Percentiles rank a stretch among this genome's conserved stretches.
Conservation (phyloP, 2,329 filamentous ascomycete genomes). For the Apiospora malaysiana region DNA sequence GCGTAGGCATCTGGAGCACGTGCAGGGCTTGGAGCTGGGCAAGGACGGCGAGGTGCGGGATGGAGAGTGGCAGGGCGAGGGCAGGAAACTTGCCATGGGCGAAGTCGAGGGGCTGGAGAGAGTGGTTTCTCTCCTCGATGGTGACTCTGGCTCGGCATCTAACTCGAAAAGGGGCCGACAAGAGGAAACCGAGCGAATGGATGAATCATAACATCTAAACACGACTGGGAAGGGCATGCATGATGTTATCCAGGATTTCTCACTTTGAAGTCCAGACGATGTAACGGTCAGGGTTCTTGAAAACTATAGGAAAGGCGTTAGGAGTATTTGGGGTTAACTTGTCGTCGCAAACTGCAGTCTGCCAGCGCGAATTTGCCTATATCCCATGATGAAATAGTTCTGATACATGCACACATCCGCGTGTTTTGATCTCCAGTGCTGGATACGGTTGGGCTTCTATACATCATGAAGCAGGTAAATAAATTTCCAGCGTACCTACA, state of each 20-base stretch:
- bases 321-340: not conserved
- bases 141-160: constrained; percentile 28
- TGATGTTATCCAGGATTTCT: not conserved
- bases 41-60: constrained; percentile 66
- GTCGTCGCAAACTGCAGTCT: not conserved
- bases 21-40: constrained; percentile 70
- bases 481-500: too few species aligned
- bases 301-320: not conserved
- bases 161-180: not conserved
- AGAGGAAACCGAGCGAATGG: constrained; percentile 23
- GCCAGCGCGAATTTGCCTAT: not conserved
- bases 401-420: not conserved
- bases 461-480: not conserved
- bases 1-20: constrained; percentile 74
- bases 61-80: constrained; percentile 67
- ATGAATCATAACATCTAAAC: constrained; percentile 38
- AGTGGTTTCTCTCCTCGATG: constrained; percentile 52
- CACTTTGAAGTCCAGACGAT: not conserved
- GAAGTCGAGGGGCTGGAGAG: constrained; percentile 65
- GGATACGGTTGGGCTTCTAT: not conserved
- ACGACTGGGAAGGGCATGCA: not conserved
- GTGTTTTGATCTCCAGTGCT: not conserved
- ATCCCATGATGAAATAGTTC: not conserved
- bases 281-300: not conserved
- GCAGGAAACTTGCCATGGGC: constrained; percentile 52